Evolutionary conservation across 495 filamentous ascomycete species (phyloP), one percentile per base, ranked within the genome.

Genomic region (Tuber brumale): DNA sequence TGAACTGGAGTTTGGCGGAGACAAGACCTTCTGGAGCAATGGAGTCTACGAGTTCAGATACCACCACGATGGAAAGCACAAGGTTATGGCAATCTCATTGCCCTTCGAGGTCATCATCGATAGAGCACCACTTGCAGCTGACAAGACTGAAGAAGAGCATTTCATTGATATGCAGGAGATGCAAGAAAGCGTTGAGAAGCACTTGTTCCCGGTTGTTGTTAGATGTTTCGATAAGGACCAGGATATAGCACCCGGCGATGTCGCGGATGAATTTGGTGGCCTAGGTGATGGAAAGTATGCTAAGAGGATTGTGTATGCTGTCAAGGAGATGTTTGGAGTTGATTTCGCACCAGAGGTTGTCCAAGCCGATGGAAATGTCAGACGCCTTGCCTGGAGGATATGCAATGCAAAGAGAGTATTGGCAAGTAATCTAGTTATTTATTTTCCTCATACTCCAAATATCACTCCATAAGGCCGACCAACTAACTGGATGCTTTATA

Each of bases 261-360:
- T 90, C 0, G 90, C 94, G 3, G 95, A 98, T 83, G 87, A 88
- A 48, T 99, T 95, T 81, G 94, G 96, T 10, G 92, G 97, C 16
- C 92, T 97, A 81, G 86, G 93, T 16, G 92, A 97, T 70, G 90
- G 91, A 76, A 97, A 97, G 83, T 97, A 92, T 78, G 92, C 94
- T 27, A 92, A 90, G 83, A 85, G 95, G 57, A 90, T 98, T 44
- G 93, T 97, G 0, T 98, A 95, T 85, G 95, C 96, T 16, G 92
- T 98, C 51, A 92, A 92, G 74, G 93, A 97, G 84, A 98, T 97
- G 95, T 99, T 99, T 82, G 96, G 95, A 73, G 91, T 99, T 76
- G 96, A 99, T 84, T 91, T 99, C 77, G 93, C 96, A 10, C 91
- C 94, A 4, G 93, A 93, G 71, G 96, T 99, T 19, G 95, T 99